Evolutionary conservation across 768 basidiomycete genomes (phyloP), one percentile per base, ranked within the genome.

Genomic region (Lentinus brumalis): DNA sequence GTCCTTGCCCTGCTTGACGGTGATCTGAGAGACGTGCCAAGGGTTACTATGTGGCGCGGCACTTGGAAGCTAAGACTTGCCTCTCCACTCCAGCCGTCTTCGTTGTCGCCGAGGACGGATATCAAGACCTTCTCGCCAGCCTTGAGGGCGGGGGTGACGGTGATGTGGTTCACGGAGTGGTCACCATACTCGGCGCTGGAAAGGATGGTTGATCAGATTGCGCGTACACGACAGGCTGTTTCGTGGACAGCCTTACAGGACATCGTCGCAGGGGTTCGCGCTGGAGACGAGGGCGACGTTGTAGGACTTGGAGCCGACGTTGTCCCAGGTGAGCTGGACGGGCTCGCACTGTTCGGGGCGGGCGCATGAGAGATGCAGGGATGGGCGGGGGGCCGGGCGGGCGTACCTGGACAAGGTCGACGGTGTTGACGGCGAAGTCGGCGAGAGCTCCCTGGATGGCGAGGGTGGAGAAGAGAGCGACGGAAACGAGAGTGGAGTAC

Each of bases 401-500:
- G 40, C 68, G 44, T 67, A 87, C 89, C 79, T 89, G 85, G 63
- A 71, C 73, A 50, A 88, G 41, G 16, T 55, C 64, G 4, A 54
- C 9, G 29, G 82, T 82, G 65, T 67, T 70, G 67, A 91, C 76
- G 44, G 75, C 69, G 66, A 91, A 81, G 18, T 75, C 78, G 59
- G 89, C 86, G 56, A 81, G 66, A 56, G 78, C 86, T 70, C 76
- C 77, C 63, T 70, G 78, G 69, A 84, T 67, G 73, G 81, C 81
- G 72, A 86, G 76, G 66, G 78, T 70, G 70, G 81, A 74, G 78
- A 91, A 75, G 86, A 92, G 83, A 69, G 88, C 79, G 77, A 84
- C 71, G 61, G 82, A 81, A 90, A 91, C 53, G 89, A 92, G 76
- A 77, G 91, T 89, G 78, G 84, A 77, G 83, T 86, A 86, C 91